Percentiles rank a stretch among this genome's conserved stretches.
phyloP scores from a whole-genome alignment of 176 grass and related monocot species.

The Musa troglodytarum region DNA sequence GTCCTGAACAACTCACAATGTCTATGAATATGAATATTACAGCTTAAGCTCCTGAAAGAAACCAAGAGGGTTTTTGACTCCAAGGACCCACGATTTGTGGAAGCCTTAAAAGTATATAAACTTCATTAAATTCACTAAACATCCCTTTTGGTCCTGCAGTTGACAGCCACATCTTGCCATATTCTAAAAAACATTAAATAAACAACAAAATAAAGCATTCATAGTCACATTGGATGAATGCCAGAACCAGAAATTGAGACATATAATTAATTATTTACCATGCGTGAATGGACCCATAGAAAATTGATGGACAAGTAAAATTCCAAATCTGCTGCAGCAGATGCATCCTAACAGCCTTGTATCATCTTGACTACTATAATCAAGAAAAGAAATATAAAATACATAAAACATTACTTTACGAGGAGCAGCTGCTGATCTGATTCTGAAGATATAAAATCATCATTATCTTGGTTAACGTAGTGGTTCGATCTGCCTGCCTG shows the following conservation, averaged over 20 bases:
- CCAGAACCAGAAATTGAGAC: background rate
- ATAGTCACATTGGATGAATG: background rate
- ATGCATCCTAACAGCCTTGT: background rate
- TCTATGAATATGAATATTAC: background rate
- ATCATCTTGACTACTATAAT: background rate
- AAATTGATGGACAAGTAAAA: background rate
- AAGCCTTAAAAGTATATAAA: background rate
- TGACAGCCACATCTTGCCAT: background rate
- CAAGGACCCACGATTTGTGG: background rate
- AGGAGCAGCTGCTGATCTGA: conserved; percentile 92
- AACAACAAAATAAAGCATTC: background rate
- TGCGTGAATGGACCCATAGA: background rate
- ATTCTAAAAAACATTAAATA: background rate
- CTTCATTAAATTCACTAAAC: background rate
- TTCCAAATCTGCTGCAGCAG: background rate
- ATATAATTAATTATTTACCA: background rate
- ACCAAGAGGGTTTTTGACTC: background rate
- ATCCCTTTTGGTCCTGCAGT: background rate
- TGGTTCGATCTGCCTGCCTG: conserved; percentile 53
- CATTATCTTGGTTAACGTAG: conserved; percentile 38
- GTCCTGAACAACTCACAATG: no score
- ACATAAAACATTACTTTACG: conserved; percentile 50
- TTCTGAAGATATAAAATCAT: conserved; percentile 94
- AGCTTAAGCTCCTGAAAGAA: background rate
- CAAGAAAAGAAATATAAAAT: background rate